Conservation (phyloP, 345 rosid genomes). For the Euphorbia pulcherrima region DNA sequence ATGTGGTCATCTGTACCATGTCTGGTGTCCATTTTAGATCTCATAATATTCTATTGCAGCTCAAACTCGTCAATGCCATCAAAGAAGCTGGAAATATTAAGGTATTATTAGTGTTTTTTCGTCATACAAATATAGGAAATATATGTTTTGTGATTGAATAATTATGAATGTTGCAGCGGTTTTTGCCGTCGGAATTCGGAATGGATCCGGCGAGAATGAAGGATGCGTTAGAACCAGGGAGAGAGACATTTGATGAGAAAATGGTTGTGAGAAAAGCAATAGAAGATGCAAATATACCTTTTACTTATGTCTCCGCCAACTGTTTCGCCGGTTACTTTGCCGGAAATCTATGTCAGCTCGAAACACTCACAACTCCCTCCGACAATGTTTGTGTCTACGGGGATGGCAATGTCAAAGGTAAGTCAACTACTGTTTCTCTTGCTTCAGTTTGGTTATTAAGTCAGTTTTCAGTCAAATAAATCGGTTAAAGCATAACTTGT, state of each 20-base stretch:
- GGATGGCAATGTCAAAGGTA: conserved; percentile 74
- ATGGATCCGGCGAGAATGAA: conserved; percentile 77
- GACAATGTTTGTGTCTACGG: conserved; percentile 51
- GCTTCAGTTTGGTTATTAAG: no score
- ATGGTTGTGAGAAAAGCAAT: conserved; percentile 72
- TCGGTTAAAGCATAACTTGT: no score
- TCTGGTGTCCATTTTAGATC: conserved; percentile 59
- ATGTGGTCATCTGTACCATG: conserved; percentile 58
- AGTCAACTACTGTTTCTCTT: neutral
- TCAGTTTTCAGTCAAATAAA: no score
- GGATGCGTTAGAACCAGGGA: conserved; percentile 71
- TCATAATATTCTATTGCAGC: conserved; percentile 54
- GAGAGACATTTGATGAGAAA: conserved; percentile 73
- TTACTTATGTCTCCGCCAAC: conserved; percentile 65
- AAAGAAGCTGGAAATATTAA: conserved; percentile 61
- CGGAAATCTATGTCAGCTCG: conserved; percentile 62
- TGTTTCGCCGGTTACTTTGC: conserved; percentile 80
- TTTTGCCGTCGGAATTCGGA: conserved; percentile 88
- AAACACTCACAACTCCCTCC: conserved; percentile 59
- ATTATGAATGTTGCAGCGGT: conserved; percentile 39
- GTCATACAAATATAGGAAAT: no score
- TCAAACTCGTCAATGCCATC: conserved; percentile 59
- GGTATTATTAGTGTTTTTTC: conserved; percentile 29
- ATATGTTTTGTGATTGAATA: no score
- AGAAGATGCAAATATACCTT: conserved; percentile 68